Evolutionary conservation across 768 basidiomycete genomes (phyloP), one percentile per base, ranked within the genome.

Genomic region (Dentipellis sp.): DNA sequence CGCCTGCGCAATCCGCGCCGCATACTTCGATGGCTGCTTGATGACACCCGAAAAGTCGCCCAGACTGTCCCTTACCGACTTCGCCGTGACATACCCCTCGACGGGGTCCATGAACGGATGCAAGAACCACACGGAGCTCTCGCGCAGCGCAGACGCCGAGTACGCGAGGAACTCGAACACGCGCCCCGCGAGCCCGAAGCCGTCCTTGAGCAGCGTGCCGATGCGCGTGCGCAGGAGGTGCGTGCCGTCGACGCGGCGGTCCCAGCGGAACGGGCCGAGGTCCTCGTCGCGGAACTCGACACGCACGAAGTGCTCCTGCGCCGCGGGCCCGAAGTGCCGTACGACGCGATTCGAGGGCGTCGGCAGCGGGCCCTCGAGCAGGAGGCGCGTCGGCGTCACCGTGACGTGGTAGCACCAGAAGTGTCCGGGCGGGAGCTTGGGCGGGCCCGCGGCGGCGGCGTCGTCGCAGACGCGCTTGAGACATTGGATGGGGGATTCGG

Each of bases 231-330:
- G 68, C 2, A 91, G 72, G 65, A 84, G 83, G 12, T 70, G 65
- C 2, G 69, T 65, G 0, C 79, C 80, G 58, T 89, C 84, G 5
- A 86, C 80, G 39, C 80, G 79, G 10, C 80, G 75, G 54, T 80
- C 79, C 86, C 86, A 89, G 11, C 82, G 78, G 58, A 86, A 86
- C 38, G 80, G 76, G n/a, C 87, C 74, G 36, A 76, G 75, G 62
- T 93, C 87, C 70, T 94, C 91, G 55, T 93, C 91, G 4, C 86
- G 79, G 63, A 94, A 91, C 61, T 88, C 83, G 22, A 93, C 90
- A 10, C 92, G 83, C 34, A 94, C 65, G 65, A 94, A 94, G 61
- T 80, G 72, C 34, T 88, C 79, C 48, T 83, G 74, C 56, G 77
- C 79, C 0, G 75, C 76, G 49, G 70, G 65, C 16, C 52, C 54